These are phyloP conservation scores for Pichia sp. DNA, from an alignment of 1,139 yeast genomes.

Conservation along the genomic window DNA sequence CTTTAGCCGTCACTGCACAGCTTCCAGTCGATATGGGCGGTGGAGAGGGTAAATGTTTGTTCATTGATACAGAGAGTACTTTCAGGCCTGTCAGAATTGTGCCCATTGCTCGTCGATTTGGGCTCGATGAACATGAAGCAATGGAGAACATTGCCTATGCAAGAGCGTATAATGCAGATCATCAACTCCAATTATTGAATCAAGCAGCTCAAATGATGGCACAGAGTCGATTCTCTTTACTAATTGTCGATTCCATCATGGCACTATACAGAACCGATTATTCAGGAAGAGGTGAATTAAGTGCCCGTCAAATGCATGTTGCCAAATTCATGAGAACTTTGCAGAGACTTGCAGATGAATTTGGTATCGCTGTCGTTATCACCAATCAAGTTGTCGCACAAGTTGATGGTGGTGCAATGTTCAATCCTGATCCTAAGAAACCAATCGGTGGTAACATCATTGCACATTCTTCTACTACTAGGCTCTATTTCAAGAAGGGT, in stretches of 20 bases:
- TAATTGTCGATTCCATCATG: conserved; percentile 95
- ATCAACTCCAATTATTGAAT: conserved; percentile 76
- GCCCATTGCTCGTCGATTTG: conserved; percentile 87
- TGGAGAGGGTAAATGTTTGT: conserved; percentile 96
- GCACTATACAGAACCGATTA: conserved; percentile 93
- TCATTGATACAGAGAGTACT: conserved; percentile 96
- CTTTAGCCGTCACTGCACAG: conserved; percentile 95
- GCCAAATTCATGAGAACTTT: conserved; percentile 89
- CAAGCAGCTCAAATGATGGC: conserved; percentile 98
- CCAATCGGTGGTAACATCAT: conserved; percentile 98
- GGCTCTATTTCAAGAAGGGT: conserved; percentile 85
- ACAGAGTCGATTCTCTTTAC: conserved; percentile 70
- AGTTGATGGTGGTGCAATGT: conserved; percentile 85
- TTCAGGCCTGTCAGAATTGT: conserved; percentile 88
- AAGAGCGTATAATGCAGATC: conserved; percentile 95
- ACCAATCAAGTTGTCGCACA: conserved; percentile 98
- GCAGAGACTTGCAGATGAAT: conserved; percentile 93
- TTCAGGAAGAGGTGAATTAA: conserved; percentile 92
- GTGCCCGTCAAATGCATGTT: conserved; percentile 91
- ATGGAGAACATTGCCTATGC: conserved; percentile 97
- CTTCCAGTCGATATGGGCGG: conserved; percentile 97
- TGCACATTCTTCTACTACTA: conserved; percentile 94
- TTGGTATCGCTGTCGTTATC: conserved; percentile 96
- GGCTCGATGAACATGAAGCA: conserved; percentile 90
- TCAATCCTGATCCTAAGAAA: conserved; percentile 96